Conservation (phyloP, 2,329 filamentous ascomycete genomes). For the Stromatinia cepivora region DNA sequence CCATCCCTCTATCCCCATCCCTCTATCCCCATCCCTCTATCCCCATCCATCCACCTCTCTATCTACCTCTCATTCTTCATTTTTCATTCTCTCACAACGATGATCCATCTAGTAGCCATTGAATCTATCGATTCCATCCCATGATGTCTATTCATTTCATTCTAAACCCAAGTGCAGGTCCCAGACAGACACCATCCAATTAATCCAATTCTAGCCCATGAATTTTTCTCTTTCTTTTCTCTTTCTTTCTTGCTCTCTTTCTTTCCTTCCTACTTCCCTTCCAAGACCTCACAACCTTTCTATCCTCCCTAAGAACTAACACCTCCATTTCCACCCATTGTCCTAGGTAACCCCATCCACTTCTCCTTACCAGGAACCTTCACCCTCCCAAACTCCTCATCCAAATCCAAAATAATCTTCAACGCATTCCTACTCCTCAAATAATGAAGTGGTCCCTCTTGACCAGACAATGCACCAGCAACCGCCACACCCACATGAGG, state of each 20-base stretch:
- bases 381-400: conserved; percentile 78
- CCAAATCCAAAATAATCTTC: conserved; percentile 92
- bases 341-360: conserved; percentile 36
- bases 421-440: conserved; percentile 82
- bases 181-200: neutral
- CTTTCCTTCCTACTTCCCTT: too few species aligned
- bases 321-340: conserved; percentile 35
- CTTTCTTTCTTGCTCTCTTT: too few species aligned
- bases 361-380: conserved; percentile 34
- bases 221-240: neutral
- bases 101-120: neutral
- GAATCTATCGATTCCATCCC: neutral
- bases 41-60: neutral
- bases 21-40: neutral
- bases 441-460: conserved; percentile 52
- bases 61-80: neutral
- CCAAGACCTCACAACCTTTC: too few species aligned
- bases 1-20: neutral
- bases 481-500: conserved; percentile 62
- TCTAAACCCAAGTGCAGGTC: neutral
- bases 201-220: conserved; percentile 1
- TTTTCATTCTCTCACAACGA: fast-evolving
- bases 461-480: conserved; percentile 46
- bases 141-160: conserved; percentile 4
- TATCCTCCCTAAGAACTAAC: neutral